Percentiles rank a stretch among this genome's conserved stretches.
phyloP scores from a whole-genome alignment of 2,329 filamentous ascomycete species.

The Cercospora zeae-maydis region DNA sequence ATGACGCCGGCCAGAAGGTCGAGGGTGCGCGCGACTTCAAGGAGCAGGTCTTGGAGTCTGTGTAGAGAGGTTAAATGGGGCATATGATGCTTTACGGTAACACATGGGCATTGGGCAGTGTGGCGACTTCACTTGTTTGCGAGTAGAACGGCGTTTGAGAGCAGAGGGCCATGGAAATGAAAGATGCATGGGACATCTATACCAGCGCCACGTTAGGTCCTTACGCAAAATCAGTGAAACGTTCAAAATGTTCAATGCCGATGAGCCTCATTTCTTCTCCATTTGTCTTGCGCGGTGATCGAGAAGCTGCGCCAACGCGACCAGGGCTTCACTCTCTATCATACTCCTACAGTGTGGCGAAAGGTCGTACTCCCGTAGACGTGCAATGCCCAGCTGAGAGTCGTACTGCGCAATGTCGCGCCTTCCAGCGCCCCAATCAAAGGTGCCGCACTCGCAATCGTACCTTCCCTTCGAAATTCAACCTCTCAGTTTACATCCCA shows the following conservation, averaged over 20 bases:
- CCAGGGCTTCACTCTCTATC: neutral
- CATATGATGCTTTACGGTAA: constrained; percentile 19
- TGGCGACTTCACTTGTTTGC: constrained; percentile 28
- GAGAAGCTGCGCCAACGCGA: neutral
- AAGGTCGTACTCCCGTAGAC: neutral
- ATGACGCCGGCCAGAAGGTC: constrained; percentile 95
- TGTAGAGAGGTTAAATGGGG: constrained; percentile 57
- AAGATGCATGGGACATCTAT: constrained; percentile 23
- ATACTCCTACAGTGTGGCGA: neutral
- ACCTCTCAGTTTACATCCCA: neutral
- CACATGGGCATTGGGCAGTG: constrained; percentile 23
- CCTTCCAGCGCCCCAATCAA: neutral
- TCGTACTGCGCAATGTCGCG: neutral
- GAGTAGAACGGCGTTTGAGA: constrained; percentile 29
- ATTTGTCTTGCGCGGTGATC: neutral
- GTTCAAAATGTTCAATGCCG: constrained; percentile 22
- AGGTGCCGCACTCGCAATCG: neutral
- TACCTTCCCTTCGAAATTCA: neutral
- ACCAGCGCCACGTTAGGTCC: constrained; percentile 25
- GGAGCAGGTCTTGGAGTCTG: constrained; percentile 89
- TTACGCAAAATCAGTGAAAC: constrained; percentile 28
- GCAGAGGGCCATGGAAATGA: constrained; percentile 22
- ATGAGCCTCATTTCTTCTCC: neutral
- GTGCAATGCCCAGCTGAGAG: neutral
- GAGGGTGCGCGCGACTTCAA: constrained; percentile 88